These are phyloP conservation scores for Phytophthora pisi DNA, from an alignment of 352 stramenopile genomes.

Conservation along the genomic window DNA sequence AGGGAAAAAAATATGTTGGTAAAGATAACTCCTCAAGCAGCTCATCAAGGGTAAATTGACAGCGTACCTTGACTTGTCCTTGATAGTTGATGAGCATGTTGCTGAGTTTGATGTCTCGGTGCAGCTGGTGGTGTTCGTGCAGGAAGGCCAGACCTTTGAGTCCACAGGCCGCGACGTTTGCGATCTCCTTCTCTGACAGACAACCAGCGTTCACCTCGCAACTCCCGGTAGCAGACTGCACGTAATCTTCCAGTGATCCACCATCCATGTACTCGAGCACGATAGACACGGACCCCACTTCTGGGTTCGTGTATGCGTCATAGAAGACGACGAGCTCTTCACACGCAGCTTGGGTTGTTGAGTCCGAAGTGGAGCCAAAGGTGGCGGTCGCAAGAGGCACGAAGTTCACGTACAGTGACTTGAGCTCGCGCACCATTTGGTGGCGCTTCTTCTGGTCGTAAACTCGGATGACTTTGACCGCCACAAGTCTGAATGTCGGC, in stretches of 20 bases:
- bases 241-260: conserved; percentile 85
- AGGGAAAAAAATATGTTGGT: not conserved
- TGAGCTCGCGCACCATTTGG: conserved; percentile 89
- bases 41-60: not conserved
- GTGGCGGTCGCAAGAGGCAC: conserved; percentile 60
- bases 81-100: conserved; percentile 94
- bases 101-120: conserved; percentile 95
- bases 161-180: conserved; percentile 76
- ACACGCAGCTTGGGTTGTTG: conserved; percentile 51
- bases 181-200: conserved; percentile 76
- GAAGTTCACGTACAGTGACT: conserved; percentile 86
- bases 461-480: conserved; percentile 90
- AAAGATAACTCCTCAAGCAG: not conserved
- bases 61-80: conserved; percentile 70
- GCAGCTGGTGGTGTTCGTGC: conserved; percentile 89
- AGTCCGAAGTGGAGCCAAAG: conserved; percentile 4
- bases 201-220: conserved; percentile 21
- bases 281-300: conserved; percentile 88
- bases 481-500: conserved; percentile 88
- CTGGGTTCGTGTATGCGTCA: conserved; percentile 91
- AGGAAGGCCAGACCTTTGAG: conserved; percentile 89
- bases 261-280: conserved; percentile 96
- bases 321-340: conserved; percentile 91
- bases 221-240: conserved; percentile 45
- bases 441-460: conserved; percentile 90